Conservation (phyloP, 1,284 basidiomycete species). For the Hemileia vastatrix region DNA sequence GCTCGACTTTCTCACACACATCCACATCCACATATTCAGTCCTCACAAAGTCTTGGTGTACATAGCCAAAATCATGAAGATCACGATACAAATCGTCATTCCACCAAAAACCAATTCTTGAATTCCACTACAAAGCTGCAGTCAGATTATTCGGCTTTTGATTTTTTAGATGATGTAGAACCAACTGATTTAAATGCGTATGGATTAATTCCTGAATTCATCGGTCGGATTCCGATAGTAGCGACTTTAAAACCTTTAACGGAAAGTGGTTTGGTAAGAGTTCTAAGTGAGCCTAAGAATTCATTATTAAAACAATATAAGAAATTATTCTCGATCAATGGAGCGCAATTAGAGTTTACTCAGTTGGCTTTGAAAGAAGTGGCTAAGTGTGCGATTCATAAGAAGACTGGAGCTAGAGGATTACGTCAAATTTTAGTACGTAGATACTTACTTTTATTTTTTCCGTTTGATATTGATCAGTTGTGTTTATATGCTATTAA, state of each 20-base stretch:
- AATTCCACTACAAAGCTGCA: not conserved
- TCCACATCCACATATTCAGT: constrained; percentile 44
- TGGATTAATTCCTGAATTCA: constrained; percentile 90
- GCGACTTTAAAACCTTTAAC: constrained; percentile 67
- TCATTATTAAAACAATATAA: constrained; percentile 82
- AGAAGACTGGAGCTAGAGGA: constrained; percentile 81
- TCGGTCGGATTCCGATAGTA: constrained; percentile 77
- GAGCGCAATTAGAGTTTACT: constrained; percentile 43
- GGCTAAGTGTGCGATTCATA: constrained; percentile 62
- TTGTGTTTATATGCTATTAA: not conserved
- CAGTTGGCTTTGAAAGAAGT: constrained; percentile 52
- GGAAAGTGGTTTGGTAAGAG: constrained; percentile 67
- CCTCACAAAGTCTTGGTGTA: constrained; percentile 39
- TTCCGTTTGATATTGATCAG: not conserved
- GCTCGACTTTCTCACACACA: constrained; percentile 48
- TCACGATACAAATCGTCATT: constrained; percentile 58
- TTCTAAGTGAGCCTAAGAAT: constrained; percentile 82
- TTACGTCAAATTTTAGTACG: constrained; percentile 75
- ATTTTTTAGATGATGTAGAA: constrained; percentile 9
- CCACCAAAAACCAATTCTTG: constrained; percentile 47
- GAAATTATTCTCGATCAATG: constrained; percentile 53
- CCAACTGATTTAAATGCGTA: constrained; percentile 66
- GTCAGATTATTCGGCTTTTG: not conserved
- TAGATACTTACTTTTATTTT: not conserved
- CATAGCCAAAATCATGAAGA: constrained; percentile 47